Base-by-base conservation (phyloP, 208 protist genomes). In the Wallacemonas rigidus region DNA sequence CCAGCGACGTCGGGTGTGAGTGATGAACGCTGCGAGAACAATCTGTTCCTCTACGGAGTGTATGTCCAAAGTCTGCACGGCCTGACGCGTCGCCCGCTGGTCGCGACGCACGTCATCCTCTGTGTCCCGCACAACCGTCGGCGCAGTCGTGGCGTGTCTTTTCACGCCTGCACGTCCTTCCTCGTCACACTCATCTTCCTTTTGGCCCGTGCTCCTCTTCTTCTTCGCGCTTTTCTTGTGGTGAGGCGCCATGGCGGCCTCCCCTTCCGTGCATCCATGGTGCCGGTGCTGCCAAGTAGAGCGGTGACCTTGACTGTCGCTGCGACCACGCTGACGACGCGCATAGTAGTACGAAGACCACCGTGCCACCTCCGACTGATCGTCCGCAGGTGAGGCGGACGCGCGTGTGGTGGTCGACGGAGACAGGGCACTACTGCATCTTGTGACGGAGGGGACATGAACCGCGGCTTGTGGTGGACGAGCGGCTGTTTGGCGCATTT, bases 341-440 rank as follows among this genome's bases (percentile, higher is more conserved):
- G 38, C 17, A 40, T 38, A 63, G 57, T 63, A 63, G 57, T 63
- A 44, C 57, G 57, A 63, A n/a, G 57, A 63, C 57, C 57, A 63
- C 57, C 7, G 38, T 2, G 44, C 57, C 5, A 63, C 36, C 26
- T 63, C 57, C n/a, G 57, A n/a, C n/a, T 63, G 57, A 7, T 38
- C 57, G 53, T 57, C 17, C 53, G 53, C 45, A 50, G 45, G 12
- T 6, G 12, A 12, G 6, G 53, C 6, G 6, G 15, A 15, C 44
- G 58, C 44, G 8, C 45, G 45, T 50, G 45, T 50, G 45, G 45
- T 50, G 12, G 8, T 50, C 26, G 26, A 26, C 26, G 26, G 26
- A 26, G 26, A 26, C 26, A 26, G 26, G 26, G 26, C 0, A 26
- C 26, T 26, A 26, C 26, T 26, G 26, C 26, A 26, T 26, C 26